Evolutionary conservation across 2,329 filamentous ascomycete genomes (phyloP), one percentile per base, ranked within the genome.

Genomic region (Fusarium tjaetaba): DNA sequence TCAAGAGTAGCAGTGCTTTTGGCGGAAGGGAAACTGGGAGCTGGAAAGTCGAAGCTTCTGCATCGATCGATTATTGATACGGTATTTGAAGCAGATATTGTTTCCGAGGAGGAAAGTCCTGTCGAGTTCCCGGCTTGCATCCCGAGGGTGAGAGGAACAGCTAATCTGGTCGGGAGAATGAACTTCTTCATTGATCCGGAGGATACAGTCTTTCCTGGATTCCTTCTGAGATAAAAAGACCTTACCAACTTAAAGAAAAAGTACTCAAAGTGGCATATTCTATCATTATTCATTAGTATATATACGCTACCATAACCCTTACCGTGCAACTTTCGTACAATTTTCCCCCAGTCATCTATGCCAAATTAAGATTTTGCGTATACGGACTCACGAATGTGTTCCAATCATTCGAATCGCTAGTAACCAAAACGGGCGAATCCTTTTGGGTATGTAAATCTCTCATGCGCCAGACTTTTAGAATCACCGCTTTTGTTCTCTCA

Each of bases 381-480:
- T 78, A 79, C 0, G 77, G 78, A 28, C 74, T 77, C 20, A 80
- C 78, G 42, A 73, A 78, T 3, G 68, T 68, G 34, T 67, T 71
- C 78, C 78, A 79, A 34, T 80, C 78, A 24, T 79, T 79, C 3
- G 14, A 38, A 7, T 61, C 62, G 0, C 32, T 14, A 11, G 60
- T 18, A 5, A 7, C 39, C 9, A 28, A 18, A 4, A 58, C 7
- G 15, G 45, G 28, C 1, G 60, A 14, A 5, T 68, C 72, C 5
- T 67, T 56, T 7, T 71, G 43, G 5, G 72, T 48, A 18, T 73
- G 46, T 4, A 80, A 52, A 28, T 87, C 85, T 28, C 85, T 80
- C 48, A 81, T 81, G 62, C 83, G 82, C 86, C 86, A 87, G 16
- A 87, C 81, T 49, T 84, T 85, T 15, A 82, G 79, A 58, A 87